These are phyloP conservation scores for Coemansia furcata DNA, from an alignment of 192 early-diverging fungal genomes.

Conservation along the genomic window DNA sequence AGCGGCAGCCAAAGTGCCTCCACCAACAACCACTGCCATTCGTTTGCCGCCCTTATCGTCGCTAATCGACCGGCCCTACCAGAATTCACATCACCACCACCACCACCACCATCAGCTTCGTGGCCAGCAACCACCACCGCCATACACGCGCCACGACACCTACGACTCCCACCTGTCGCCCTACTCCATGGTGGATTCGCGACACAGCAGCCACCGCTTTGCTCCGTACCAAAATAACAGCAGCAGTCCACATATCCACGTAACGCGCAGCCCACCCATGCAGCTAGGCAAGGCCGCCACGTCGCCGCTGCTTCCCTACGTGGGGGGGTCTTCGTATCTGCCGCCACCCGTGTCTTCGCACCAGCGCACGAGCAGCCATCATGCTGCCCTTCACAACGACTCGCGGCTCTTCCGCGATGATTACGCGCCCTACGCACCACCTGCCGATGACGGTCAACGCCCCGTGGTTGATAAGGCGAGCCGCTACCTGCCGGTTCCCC, in stretches of 20 bases:
- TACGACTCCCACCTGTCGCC: background rate
- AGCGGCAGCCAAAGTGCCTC: background rate
- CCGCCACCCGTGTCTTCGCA: background rate
- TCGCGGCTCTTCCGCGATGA: background rate
- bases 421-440: background rate
- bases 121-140: background rate
- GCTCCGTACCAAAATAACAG: background rate
- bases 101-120: background rate
- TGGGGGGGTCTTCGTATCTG: background rate
- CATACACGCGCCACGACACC: no score
- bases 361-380: background rate
- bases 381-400: no score
- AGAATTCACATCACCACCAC: background rate
- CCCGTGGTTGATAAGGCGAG: constrained; percentile 5
- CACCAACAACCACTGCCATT: constrained; percentile 2
- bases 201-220: background rate
- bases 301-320: background rate
- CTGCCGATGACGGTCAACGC: background rate
- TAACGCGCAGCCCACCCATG: background rate
- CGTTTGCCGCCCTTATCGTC: constrained; percentile 42
- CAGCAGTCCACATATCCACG: background rate
- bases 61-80: constrained; percentile 17
- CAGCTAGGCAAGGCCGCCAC: background rate
- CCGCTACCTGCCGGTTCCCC: constrained; percentile 3
- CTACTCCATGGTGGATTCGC: background rate